Percentiles rank a stretch among this genome's conserved stretches.
Conservation (phyloP, 345 rosid species). For the Camelina laxa region DNA sequence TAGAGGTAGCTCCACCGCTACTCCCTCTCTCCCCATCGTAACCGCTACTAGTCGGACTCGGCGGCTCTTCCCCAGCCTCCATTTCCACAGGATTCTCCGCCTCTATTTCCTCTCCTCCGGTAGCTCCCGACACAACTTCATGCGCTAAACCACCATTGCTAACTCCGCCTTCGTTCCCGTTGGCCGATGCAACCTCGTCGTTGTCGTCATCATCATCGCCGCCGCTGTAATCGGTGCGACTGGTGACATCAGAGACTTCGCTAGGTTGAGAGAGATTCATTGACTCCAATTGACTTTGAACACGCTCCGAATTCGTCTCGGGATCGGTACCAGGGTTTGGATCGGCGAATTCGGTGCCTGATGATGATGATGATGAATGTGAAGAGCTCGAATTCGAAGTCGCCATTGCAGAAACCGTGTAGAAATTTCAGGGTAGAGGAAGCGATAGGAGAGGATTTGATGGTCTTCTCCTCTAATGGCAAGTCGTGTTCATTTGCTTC, state of each 20-base stretch:
- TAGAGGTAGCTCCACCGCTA: conserved; percentile 62
- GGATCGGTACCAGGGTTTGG: conserved; percentile 45
- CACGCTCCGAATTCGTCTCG: conserved; percentile 42
- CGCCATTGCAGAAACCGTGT: conserved; percentile 6
- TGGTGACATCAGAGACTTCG: conserved; percentile 33
- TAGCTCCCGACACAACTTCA: conserved; percentile 25
- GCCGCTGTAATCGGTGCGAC: conserved; percentile 25
- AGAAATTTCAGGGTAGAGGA: neutral
- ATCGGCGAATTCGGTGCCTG: conserved; percentile 46
- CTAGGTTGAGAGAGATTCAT: conserved; percentile 43
- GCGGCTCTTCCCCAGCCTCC: conserved; percentile 59
- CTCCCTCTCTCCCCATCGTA: conserved; percentile 96
- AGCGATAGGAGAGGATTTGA: neutral
- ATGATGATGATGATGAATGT: conserved; percentile 27
- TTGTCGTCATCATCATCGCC: neutral
- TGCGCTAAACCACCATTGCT: conserved; percentile 29
- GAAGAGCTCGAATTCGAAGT: conserved; percentile 46
- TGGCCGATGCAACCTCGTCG: conserved; percentile 38
- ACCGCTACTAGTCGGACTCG: conserved; percentile 91
- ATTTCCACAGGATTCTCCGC: conserved; percentile 61
- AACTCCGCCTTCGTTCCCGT: conserved; percentile 36
- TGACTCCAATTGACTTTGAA: conserved; percentile 44
- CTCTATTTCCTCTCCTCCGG: conserved; percentile 44
- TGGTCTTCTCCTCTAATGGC: conserved; percentile 16
- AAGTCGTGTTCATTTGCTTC: conserved; percentile 27